Conservation (phyloP, 352 stramenopile species). For the Phytophthora pisi region DNA sequence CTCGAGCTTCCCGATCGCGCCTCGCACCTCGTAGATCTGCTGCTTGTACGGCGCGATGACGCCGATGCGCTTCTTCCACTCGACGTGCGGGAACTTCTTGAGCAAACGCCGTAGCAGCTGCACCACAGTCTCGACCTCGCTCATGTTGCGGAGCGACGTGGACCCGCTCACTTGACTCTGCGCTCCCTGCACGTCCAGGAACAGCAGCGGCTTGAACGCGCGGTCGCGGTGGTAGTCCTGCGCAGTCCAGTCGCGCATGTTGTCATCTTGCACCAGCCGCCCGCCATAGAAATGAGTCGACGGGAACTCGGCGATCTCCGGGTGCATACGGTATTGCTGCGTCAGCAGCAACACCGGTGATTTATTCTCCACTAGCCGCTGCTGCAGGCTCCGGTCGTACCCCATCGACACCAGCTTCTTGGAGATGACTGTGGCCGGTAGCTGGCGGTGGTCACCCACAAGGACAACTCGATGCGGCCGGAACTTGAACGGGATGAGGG, state of each 20-base stretch:
- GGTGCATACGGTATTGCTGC: conserved; percentile 98
- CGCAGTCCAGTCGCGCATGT: conserved; percentile 78
- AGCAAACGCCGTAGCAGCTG: conserved; percentile 93
- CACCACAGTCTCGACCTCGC: conserved; percentile 75
- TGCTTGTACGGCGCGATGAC: conserved; percentile 99
- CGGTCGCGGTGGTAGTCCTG: conserved; percentile 62
- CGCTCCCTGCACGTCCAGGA: conserved; percentile 65
- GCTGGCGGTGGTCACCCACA: conserved; percentile 96
- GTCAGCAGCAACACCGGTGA: conserved; percentile 89
- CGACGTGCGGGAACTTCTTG: conserved; percentile 66
- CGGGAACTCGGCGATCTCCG: conserved; percentile 95
- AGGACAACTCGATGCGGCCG: conserved; percentile 81
- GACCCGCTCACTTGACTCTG: conserved; percentile 78
- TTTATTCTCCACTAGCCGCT: conserved; percentile 91
- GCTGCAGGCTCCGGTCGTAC: conserved; percentile 96
- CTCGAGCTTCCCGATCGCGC: conserved; percentile 70
- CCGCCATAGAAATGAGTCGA: conserved; percentile 95
- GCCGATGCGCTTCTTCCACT: conserved; percentile 92
- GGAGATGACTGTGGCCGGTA: conserved; percentile 98
- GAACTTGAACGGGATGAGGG: conserved; percentile 97
- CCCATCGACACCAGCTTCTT: conserved; percentile 80
- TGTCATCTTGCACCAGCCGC: conserved; percentile 85
- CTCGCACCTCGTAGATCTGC: conserved; percentile 93
- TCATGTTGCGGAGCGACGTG: conserved; percentile 79
- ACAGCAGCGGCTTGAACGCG: conserved; percentile 65